Conservation (phyloP, 129 eudicot genomes). For the Erigeron canadensis region DNA sequence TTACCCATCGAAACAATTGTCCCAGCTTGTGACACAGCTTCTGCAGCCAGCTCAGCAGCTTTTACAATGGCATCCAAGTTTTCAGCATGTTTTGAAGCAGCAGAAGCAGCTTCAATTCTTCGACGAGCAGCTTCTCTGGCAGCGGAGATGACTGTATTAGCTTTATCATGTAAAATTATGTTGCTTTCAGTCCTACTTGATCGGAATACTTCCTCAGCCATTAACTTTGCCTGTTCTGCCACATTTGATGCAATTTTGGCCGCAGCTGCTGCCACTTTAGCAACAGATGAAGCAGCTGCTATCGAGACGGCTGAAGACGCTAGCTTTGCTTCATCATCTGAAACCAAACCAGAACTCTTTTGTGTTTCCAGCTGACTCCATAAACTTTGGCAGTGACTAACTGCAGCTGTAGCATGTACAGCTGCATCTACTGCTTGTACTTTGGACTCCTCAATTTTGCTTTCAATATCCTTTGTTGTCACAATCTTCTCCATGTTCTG, state of each 20-base stretch:
- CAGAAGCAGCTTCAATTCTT: slow-evolving; percentile 91
- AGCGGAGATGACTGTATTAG: slow-evolving; percentile 58
- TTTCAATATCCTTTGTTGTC: slow-evolving; percentile 38
- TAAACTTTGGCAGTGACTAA: slow-evolving; percentile 57
- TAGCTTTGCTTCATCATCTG: slow-evolving; percentile 67
- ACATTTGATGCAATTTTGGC: slow-evolving; percentile 79
- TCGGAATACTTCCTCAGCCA: slow-evolving; percentile 78
- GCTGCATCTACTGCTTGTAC: slow-evolving; percentile 79
- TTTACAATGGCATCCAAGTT: slow-evolving; percentile 82
- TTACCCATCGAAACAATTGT: slow-evolving; percentile 75
- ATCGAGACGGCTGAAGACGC: slow-evolving; percentile 80
- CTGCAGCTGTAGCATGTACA: slow-evolving; percentile 63
- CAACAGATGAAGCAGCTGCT: slow-evolving; percentile 94
- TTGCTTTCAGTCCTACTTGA: slow-evolving; percentile 27
- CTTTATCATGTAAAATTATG: slow-evolving; percentile 20
- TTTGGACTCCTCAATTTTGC: slow-evolving; percentile 77
- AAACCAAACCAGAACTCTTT: slow-evolving; percentile 51
- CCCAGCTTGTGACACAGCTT: slow-evolving; percentile 95
- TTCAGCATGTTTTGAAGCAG: slow-evolving; percentile 95
- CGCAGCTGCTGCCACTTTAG: slow-evolving; percentile 95
- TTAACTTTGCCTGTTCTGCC: slow-evolving; percentile 74
- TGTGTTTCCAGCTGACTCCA: slow-evolving; percentile 71
- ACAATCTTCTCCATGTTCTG: slow-evolving; percentile 32
- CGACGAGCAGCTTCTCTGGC: slow-evolving; percentile 86
- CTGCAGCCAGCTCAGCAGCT: slow-evolving; percentile 96